phyloP scores from a whole-genome alignment of 352 stramenopile genomes.

The Aphanomyces invadans region DNA sequence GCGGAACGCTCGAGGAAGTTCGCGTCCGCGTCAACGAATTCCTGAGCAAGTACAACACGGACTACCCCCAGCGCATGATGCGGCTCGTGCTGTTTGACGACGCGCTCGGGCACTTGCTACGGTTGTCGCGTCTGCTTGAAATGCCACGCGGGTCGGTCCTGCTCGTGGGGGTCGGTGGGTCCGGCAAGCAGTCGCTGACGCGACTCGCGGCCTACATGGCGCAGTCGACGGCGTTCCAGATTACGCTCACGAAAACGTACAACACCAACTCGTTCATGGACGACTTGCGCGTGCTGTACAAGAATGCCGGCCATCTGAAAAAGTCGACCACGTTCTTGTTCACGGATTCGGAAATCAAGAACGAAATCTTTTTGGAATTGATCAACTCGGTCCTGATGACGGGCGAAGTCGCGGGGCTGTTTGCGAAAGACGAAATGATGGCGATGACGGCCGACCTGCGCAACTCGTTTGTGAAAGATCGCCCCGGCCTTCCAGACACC shows the following conservation, averaged over 20 bases:
- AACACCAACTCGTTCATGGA: slow-evolving; percentile 97
- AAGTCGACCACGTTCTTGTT: slow-evolving; percentile 98
- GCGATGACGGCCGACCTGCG: slow-evolving; percentile 96
- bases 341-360: slow-evolving; percentile 98
- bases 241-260: slow-evolving; percentile 98
- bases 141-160: slow-evolving; percentile 94
- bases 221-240: slow-evolving; percentile 94
- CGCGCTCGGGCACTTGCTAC: slow-evolving; percentile 93
- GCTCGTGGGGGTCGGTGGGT: slow-evolving; percentile 95
- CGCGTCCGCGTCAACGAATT: slow-evolving; percentile 90
- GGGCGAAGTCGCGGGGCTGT: slow-evolving; percentile 96
- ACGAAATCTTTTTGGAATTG: slow-evolving; percentile 98
- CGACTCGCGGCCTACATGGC: slow-evolving; percentile 95
- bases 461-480: slow-evolving; percentile 92
- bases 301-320: slow-evolving; percentile 92
- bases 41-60: slow-evolving; percentile 95
- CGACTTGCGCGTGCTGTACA: slow-evolving; percentile 95
- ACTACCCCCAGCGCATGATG: slow-evolving; percentile 94
- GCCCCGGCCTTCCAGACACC: slow-evolving; percentile 91
- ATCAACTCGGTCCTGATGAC: slow-evolving; percentile 99
- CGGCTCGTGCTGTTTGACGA: slow-evolving; percentile 98
- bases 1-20: slow-evolving; percentile 89
- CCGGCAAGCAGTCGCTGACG: slow-evolving; percentile 96
- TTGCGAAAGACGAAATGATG: slow-evolving; percentile 99
- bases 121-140: slow-evolving; percentile 94